These are phyloP conservation scores for Scytalidium sp. DNA, from an alignment of 2,329 filamentous ascomycete species.

Conservation along the genomic window DNA sequence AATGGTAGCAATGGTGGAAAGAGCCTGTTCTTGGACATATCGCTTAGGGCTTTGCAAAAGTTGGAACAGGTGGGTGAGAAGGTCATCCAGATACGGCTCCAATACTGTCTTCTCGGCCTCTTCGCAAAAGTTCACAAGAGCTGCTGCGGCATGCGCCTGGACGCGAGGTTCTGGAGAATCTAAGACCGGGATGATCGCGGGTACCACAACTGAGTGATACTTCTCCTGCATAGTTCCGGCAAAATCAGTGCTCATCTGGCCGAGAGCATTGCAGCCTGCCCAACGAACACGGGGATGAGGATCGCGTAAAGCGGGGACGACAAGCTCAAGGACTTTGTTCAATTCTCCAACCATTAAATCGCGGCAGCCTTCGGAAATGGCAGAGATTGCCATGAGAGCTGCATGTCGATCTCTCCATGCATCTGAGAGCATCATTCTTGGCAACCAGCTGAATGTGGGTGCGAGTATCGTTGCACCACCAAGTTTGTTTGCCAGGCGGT, in stretches of 20 bases:
- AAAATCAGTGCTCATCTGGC: conserved; percentile 99
- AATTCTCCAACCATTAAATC: conserved; percentile 95
- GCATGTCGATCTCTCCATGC: conserved; percentile 95
- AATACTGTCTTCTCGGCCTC: conserved; percentile 91
- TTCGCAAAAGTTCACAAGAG: conserved; percentile 97
- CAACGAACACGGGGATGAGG: conserved; percentile 92
- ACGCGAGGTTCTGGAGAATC: conserved; percentile 88
- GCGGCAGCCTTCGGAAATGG: conserved; percentile 94
- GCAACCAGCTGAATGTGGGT: conserved; percentile 95
- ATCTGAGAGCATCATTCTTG: conserved; percentile 93
- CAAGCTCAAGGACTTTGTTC: conserved; percentile 88
- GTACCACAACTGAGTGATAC: conserved; percentile 83
- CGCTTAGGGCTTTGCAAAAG: conserved; percentile 89
- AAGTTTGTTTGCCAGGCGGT: conserved; percentile 93
- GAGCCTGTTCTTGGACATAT: conserved; percentile 94
- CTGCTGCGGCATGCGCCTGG: conserved; percentile 95
- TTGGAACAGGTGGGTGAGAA: conserved; percentile 81
- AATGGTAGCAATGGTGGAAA: conserved; percentile 97
- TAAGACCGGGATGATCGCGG: conserved; percentile 88
- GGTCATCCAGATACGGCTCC: conserved; percentile 87
- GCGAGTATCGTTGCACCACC: conserved; percentile 90
- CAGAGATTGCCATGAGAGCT: conserved; percentile 96
- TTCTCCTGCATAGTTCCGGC: conserved; percentile 97
- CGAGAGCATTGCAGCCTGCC: conserved; percentile 97
- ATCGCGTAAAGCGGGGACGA: conserved; percentile 88